Evolutionary conservation across 139 green algal species (phyloP).

Genomic region (Closterium sp.): DNA sequence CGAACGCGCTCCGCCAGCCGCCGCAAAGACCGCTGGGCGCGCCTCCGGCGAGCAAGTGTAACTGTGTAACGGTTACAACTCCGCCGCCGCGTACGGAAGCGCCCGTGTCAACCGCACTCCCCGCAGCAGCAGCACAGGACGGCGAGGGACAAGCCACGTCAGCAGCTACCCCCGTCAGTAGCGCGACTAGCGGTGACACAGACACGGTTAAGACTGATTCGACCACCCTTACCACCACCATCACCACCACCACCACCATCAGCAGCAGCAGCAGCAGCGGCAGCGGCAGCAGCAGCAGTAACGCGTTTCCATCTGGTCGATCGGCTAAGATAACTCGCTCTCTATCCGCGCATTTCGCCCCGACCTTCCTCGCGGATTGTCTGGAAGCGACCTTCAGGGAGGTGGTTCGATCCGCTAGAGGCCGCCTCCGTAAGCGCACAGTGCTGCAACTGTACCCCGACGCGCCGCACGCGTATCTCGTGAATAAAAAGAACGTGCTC

Average conservation of each 20-base stretch:
- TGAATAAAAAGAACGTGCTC: not conserved
- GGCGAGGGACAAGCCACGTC: not conserved
- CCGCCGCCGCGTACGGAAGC: not conserved
- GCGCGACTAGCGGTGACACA: too few relatives aligned
- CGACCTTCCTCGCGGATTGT: not conserved
- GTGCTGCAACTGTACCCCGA: not conserved
- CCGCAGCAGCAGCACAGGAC: not conserved
- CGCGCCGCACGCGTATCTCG: not conserved
- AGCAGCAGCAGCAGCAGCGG: not conserved
- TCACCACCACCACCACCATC: too few relatives aligned
- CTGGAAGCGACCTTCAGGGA: not conserved
- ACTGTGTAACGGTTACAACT: not conserved
- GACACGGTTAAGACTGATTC: too few relatives aligned
- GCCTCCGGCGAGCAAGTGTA: not conserved
- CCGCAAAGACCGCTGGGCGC: not conserved
- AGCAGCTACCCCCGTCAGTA: too few relatives aligned
- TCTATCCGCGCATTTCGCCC: not conserved
- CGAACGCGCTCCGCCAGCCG: not conserved
- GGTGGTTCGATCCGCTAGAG: not conserved
- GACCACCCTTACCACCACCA: not conserved
- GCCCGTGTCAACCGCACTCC: not conserved
- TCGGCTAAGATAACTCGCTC: not conserved
- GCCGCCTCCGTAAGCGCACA: not conserved
- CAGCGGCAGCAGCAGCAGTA: not conserved
- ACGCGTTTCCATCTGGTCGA: not conserved